phyloP scores from a whole-genome alignment of 192 early-diverging fungal species.

The Backusella tarrabulga region DNA sequence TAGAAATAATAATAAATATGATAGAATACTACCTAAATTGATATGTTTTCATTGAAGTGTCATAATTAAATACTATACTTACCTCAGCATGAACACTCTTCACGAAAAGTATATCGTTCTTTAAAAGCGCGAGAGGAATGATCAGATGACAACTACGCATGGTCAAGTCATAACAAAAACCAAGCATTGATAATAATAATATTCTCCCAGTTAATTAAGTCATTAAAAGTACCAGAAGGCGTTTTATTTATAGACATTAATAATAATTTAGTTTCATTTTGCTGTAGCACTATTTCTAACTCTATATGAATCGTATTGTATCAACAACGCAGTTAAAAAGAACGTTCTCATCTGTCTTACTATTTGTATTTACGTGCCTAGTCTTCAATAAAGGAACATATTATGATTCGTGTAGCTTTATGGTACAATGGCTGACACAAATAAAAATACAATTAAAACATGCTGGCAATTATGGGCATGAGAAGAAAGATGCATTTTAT shows the following conservation, averaged over 20 bases:
- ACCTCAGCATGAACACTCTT: too few species aligned
- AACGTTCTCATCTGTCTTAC: not conserved
- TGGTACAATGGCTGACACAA: not conserved
- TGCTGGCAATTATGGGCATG: too few species aligned
- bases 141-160: not conserved
- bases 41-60: too few species aligned
- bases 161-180: not conserved
- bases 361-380: not conserved
- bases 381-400: not conserved
- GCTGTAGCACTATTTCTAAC: not conserved
- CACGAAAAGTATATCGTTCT: too few species aligned
- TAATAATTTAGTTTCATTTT: not conserved
- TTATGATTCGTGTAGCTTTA: not conserved
- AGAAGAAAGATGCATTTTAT: not conserved
- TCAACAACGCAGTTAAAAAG: not conserved
- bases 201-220: not conserved
- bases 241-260: not conserved
- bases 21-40: too few species aligned
- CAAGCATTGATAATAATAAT: not conserved
- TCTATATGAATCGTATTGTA: not conserved
- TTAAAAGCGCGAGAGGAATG: not conserved
- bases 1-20: too few species aligned
- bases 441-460: not conserved
- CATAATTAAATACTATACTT: too few species aligned
- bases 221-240: not conserved